A percentile compares a stretch with the other conserved stretches of the same genome.
These are phyloP conservation scores for Aspergillus felis DNA, from an alignment of 2,329 filamentous ascomycete species.

Conservation along the genomic window DNA sequence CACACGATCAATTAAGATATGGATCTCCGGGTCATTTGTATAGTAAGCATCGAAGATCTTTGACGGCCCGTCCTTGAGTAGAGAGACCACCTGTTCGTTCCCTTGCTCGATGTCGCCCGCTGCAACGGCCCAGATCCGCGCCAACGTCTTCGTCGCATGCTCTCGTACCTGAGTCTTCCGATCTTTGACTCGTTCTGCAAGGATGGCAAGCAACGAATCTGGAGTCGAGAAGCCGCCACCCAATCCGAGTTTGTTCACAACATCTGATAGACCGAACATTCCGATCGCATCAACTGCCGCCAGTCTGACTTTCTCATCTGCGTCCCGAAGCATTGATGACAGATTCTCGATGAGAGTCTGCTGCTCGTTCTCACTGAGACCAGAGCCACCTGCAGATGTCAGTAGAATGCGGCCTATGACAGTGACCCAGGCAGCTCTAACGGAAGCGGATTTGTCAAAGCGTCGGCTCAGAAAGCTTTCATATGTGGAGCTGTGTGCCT, in stretches of 20 bases:
- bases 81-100: constrained; percentile 67
- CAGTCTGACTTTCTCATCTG: constrained; percentile 84
- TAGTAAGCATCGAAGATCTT: constrained; percentile 85
- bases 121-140: constrained; percentile 89
- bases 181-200: constrained; percentile 87
- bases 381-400: constrained; percentile 88
- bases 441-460: constrained; percentile 78
- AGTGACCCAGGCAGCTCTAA: constrained; percentile 82
- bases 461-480: constrained; percentile 78
- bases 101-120: constrained; percentile 80
- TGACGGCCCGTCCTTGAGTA: constrained; percentile 78
- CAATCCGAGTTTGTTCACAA: constrained; percentile 75
- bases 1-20: constrained; percentile 76
- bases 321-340: constrained; percentile 77
- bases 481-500: constrained; percentile 74
- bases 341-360: constrained; percentile 68
- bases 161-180: constrained; percentile 75
- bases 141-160: constrained; percentile 80
- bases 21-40: constrained; percentile 82
- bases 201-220: constrained; percentile 72
- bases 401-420: constrained; percentile 79
- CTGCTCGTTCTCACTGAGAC: constrained; percentile 79
- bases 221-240: constrained; percentile 70
- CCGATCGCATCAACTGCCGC: constrained; percentile 84
- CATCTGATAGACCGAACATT: constrained; percentile 72